A percentile compares a stretch with the other conserved stretches of the same genome.
These are phyloP conservation scores for Oryza australiensis DNA, from an alignment of 176 grass and related monocot genomes.

Conservation along the genomic window DNA sequence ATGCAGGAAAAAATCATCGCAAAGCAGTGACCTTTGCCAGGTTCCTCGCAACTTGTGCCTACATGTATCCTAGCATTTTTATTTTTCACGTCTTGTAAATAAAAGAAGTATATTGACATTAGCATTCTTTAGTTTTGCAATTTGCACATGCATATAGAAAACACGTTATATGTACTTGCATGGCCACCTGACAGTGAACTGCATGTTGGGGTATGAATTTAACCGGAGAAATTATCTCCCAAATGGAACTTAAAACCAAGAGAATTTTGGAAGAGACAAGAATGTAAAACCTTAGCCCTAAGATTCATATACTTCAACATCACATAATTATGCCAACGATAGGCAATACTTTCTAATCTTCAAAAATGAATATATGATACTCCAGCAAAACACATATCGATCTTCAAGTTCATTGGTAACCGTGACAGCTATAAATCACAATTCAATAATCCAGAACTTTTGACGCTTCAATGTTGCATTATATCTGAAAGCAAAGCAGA, in stretches of 20 bases:
- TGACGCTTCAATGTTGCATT: not conserved
- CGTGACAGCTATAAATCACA: not conserved
- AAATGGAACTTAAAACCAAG: not conserved
- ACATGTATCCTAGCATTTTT: conserved; percentile 21
- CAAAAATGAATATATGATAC: not conserved
- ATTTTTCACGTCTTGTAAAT: conserved; percentile 36
- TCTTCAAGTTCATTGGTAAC: not conserved
- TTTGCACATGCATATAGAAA: conserved; percentile 9
- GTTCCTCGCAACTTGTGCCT: not conserved
- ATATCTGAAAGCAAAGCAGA: not conserved
- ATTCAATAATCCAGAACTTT: not conserved
- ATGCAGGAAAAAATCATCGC: not conserved
- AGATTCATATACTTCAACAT: not conserved
- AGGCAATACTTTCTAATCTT: not conserved
- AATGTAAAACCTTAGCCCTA: not conserved
- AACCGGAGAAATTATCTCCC: conserved; percentile 2
- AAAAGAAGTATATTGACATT: conserved; percentile 28
- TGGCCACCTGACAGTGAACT: not conserved
- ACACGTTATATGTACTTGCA: conserved; percentile 7
- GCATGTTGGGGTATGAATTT: not conserved
- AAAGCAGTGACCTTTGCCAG: not conserved
- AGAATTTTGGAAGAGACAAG: not conserved
- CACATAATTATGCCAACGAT: not conserved
- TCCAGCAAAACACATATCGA: not conserved
- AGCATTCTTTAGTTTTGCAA: conserved; percentile 35